phyloP scores from a whole-genome alignment of 108 stramenopile genomes.

The Cyclotella atomus region DNA sequence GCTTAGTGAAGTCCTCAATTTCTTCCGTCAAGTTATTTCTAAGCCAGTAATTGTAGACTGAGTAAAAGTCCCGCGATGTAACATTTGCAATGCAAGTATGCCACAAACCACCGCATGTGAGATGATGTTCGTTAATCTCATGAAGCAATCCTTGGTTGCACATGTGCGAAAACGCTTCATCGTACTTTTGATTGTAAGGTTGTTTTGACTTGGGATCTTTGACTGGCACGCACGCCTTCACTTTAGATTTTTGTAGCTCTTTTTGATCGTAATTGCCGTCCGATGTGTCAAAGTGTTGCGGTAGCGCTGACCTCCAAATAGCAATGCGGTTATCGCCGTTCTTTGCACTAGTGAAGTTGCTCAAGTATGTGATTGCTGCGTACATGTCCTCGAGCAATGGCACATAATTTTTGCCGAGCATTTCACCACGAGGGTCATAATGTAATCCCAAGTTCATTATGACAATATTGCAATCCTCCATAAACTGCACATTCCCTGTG shows the following conservation, averaged over 20 bases:
- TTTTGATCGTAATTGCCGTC: conserved; percentile 18
- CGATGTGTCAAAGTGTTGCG: conserved; percentile 22
- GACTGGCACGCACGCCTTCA: background rate
- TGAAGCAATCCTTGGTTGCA: background rate
- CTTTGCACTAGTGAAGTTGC: conserved; percentile 5
- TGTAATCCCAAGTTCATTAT: conserved; percentile 29
- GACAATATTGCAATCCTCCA: conserved; percentile 22
- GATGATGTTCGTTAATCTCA: background rate
- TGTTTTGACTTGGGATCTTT: background rate
- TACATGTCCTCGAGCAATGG: conserved; percentile 10
- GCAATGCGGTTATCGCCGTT: conserved; percentile 10
- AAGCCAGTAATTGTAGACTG: conserved; percentile 12
- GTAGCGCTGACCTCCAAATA: conserved; percentile 27
- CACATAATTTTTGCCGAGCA: background rate
- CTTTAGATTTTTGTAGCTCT: background rate
- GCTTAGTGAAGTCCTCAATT: background rate
- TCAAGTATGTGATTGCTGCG: conserved; percentile 16
- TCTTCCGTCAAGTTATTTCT: background rate
- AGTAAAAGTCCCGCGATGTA: background rate
- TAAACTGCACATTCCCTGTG: background rate
- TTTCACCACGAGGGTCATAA: conserved; percentile 8
- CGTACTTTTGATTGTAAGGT: conserved; percentile 5
- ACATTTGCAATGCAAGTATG: conserved; percentile 8
- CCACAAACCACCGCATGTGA: background rate
- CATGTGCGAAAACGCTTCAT: conserved; percentile 10